A percentile compares a stretch with the other conserved stretches of the same genome.
Conservation (phyloP, 208 protist genomes). For the Porcisia deanei region DNA sequence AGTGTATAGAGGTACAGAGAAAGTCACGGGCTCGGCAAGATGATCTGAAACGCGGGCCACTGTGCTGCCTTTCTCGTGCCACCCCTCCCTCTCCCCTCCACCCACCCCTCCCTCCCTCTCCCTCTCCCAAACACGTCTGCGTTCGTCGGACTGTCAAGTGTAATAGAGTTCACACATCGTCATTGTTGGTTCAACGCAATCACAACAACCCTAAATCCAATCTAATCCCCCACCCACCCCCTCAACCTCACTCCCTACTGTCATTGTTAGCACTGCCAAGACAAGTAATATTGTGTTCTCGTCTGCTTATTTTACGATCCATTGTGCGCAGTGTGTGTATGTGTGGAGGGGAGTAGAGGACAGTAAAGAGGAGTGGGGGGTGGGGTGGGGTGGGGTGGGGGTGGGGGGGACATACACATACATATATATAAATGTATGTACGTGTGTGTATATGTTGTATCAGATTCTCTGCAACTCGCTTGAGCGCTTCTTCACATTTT, state of each 20-base stretch:
- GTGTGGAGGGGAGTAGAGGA: neutral
- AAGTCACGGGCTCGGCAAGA: neutral
- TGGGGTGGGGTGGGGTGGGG: neutral
- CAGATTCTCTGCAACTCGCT: too few species aligned
- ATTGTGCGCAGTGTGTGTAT: neutral
- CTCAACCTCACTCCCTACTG: neutral
- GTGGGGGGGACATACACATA: too few species aligned
- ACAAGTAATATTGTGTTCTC: neutral
- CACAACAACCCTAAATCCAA: neutral
- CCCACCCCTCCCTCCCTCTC: too few species aligned
- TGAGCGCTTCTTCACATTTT: too few species aligned
- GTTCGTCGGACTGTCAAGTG: neutral
- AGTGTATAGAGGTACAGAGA: neutral
- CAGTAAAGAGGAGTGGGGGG: neutral
- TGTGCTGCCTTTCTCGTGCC: neutral
- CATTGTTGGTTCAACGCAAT: neutral
- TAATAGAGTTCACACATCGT: neutral
- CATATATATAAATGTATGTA: too few species aligned
- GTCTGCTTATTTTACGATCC: neutral
- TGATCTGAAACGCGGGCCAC: neutral
- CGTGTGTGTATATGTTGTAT: too few species aligned
- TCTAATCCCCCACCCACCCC: neutral
- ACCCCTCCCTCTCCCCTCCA: too few species aligned
- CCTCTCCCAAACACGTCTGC: neutral
- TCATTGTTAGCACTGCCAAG: neutral